phyloP scores from a whole-genome alignment of 192 early-diverging fungal genomes.

The Coemansia sp. region DNA sequence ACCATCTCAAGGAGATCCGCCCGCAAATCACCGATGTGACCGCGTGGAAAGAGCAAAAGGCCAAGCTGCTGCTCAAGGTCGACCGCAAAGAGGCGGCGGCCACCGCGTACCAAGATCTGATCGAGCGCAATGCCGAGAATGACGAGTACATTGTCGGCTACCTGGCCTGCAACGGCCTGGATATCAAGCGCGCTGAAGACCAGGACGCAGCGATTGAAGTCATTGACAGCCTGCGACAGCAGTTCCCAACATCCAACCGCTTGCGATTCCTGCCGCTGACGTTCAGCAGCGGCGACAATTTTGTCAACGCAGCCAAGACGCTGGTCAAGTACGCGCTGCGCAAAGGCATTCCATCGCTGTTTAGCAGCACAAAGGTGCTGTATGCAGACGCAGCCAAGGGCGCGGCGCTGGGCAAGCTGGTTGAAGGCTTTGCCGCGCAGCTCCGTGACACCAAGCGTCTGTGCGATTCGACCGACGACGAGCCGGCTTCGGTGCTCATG shows the following conservation, averaged over 20 bases:
- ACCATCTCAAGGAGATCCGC: constrained; percentile 72
- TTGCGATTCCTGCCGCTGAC: constrained; percentile 73
- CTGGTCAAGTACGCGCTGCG: constrained; percentile 71
- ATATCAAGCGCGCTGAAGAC: constrained; percentile 21
- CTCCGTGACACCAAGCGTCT: constrained; percentile 44
- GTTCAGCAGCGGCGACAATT: constrained; percentile 66
- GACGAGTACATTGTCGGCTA: constrained; percentile 68
- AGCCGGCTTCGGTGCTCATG: constrained; percentile 72
- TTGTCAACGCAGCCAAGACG: constrained; percentile 58
- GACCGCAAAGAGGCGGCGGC: constrained; percentile 69
- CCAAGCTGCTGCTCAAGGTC: constrained; percentile 60
- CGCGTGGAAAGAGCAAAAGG: constrained; percentile 73
- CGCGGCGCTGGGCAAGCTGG: constrained; percentile 61
- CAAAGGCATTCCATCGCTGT: constrained; percentile 93
- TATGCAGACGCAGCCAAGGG: constrained; percentile 66
- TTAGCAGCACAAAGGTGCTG: constrained; percentile 73
- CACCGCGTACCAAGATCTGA: constrained; percentile 66
- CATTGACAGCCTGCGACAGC: constrained; percentile 52
- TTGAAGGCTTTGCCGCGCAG: constrained; percentile 58
- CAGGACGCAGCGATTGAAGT: constrained; percentile 42
- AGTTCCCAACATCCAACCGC: constrained; percentile 80
- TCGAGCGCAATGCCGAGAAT: constrained; percentile 80
- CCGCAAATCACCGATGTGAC: constrained; percentile 69
- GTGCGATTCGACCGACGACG: constrained; percentile 52
- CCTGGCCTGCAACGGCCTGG: constrained; percentile 50